A percentile compares a stretch with the other conserved stretches of the same genome.
phyloP scores from a whole-genome alignment of 805 yeast genomes.

The Helenozyma rhizophorensis region DNA sequence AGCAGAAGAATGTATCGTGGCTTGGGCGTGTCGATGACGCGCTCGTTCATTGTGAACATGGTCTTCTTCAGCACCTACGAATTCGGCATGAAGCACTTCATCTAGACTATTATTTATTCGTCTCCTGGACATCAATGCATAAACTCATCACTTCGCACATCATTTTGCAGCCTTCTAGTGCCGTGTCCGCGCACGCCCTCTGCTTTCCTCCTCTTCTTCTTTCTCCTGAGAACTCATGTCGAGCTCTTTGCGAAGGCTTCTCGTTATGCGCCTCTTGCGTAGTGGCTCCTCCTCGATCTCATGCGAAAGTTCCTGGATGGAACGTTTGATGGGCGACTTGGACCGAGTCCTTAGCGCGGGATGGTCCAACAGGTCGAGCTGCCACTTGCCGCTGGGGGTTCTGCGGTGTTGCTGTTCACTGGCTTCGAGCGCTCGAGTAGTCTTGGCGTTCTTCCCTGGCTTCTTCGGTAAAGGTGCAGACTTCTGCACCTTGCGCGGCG shows the following conservation, averaged over 20 bases:
- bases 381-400: slow-evolving; percentile 5
- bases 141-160: too few relatives aligned
- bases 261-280: slow-evolving; percentile 6
- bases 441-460: neutral
- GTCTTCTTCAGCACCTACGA: slow-evolving; percentile 74
- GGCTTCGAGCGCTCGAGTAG: too few relatives aligned
- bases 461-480: neutral
- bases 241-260: slow-evolving; percentile 5
- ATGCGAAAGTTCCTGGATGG: slow-evolving; percentile 15
- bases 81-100: slow-evolving; percentile 54
- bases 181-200: slow-evolving; percentile 11
- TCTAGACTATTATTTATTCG: slow-evolving; percentile 2
- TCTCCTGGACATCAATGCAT: neutral
- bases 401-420: too few relatives aligned
- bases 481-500: too few relatives aligned
- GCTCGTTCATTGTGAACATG: slow-evolving; percentile 71
- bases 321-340: slow-evolving; percentile 15
- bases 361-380: slow-evolving; percentile 9
- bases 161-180: neutral
- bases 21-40: slow-evolving; percentile 64
- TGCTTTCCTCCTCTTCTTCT: slow-evolving; percentile 4
- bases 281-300: slow-evolving; percentile 13
- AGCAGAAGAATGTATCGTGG: slow-evolving; percentile 64
- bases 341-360: slow-evolving; percentile 17
- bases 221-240: slow-evolving; percentile 2